Base-by-base conservation (phyloP, 768 basidiomycete species). In the Panaeolus cyanescens region DNA sequence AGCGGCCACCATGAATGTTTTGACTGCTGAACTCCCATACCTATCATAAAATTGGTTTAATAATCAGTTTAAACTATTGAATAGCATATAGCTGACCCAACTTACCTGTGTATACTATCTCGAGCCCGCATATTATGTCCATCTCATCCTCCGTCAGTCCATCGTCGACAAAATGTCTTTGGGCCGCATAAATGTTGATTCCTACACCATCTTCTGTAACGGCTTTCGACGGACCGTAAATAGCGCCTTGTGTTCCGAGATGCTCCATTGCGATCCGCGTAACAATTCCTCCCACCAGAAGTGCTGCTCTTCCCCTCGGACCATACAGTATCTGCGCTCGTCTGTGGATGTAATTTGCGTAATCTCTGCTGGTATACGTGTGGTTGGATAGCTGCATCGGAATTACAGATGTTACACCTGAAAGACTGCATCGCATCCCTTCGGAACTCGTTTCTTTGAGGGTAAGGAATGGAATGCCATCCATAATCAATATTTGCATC, bases 1-100 rank as follows among this genome's bases (percentile, higher is more conserved):
- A 32, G 58, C 1, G 66, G 68, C 62, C 59, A 70, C 67, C 65
- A 70, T 20, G 65, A 68, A 40, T 30, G 36, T 1, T 63, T n/a
- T n/a, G 63, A 45, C n/a, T 33, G 40, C 19, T 65, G 40, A 19
- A 50, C 58, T 61, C 25, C 31, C 20, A 39, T 32, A 30, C 31
- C 55, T 42, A 25, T 61, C 10, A 56, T 42, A 20, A 59, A 54
- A 33, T 34, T 17, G 59, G 1, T 25, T 15, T 13, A 39, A 54
- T 8, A 55, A 28, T 42, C 45, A 42, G 30, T 30, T 56, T 3
- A 54, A 42, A 32, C 13, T 15, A 54, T n/a, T n/a, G n/a, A n/a
- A n/a, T n/a, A 12, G 30, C 56, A 58, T 32, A 32, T 9, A 22
- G 54, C 58, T 53, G 32, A 65, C 64, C 54, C 30, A 31, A n/a